Base-by-base conservation (phyloP, 495 filamentous ascomycete genomes). In the Talaromyces trachyspermus region DNA sequence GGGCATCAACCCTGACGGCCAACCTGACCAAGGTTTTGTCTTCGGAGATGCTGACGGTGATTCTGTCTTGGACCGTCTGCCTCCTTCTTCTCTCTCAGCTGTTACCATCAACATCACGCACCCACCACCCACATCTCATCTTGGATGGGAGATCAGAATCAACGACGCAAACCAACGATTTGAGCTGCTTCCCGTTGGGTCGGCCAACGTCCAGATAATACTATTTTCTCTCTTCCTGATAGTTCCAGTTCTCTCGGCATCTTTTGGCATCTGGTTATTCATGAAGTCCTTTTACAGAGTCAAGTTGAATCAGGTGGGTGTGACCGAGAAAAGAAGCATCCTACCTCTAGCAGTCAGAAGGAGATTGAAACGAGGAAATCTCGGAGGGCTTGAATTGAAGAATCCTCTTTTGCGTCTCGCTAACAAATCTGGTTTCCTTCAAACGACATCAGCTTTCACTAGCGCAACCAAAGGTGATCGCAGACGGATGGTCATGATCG, bases 301-400 rank as follows among this genome's bases (percentile, higher is more conserved):
- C 61, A 85, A 84, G 58, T 77, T 86, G 66, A 85, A 85, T 57
- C 72, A 84, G 55, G 59, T 77, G 10, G 84, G 84, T 36, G 75
- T 84, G 5, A 68, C 57, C 26, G 65, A 75, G 37, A 76, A 75
- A 56, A 70, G 69, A 40, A 53, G 54, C 12, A 54, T 71, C 8
- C 57, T 72, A 9, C 67, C 70, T 0, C 40, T 71, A 10, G 58
- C 60, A 10, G 24, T 75, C 11, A 43, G 64, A 29, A 53, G 65
- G 24, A 62, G 50, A 25, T 43, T 67, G 14, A 61, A 57, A 24
- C 14, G 43, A 1, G 43, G 47, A 12, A 57, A 55, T 23, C 9
- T 22, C 2, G 55, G 57, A 14, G 48, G 25, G 24, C 53, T 55
- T 2, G 56, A 62, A 24, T 58, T 61, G 2, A 56, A 27, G 40